Percentiles rank a stretch among this genome's conserved stretches.
Conservation (phyloP, 768 basidiomycete species). For the Mycena alexandri region DNA sequence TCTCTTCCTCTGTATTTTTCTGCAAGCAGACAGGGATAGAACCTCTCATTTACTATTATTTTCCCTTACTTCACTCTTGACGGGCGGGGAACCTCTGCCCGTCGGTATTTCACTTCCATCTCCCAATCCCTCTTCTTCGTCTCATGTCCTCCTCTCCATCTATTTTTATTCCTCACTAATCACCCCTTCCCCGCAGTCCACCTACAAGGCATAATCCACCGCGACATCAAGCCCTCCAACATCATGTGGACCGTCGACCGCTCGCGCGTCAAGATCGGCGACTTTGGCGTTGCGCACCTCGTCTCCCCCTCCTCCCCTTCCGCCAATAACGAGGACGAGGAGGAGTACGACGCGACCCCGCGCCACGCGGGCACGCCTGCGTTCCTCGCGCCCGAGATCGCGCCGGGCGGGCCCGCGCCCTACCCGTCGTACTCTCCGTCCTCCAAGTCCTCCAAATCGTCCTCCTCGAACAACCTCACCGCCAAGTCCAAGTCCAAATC, state of each 20-base stretch:
- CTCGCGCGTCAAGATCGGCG: constrained; percentile 93
- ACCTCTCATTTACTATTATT: constrained; percentile 27
- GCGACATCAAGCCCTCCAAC: constrained; percentile 99
- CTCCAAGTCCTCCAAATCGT: neutral
- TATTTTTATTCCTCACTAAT: too few species aligned
- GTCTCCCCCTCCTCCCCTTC: constrained; percentile 75
- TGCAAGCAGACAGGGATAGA: too few species aligned
- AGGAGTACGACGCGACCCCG: constrained; percentile 83
- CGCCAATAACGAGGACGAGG: constrained; percentile 69
- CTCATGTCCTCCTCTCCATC: neutral
- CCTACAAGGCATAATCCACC: constrained; percentile 97
- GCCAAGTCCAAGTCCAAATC: too few species aligned
- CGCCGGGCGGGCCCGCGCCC: constrained; percentile 46
- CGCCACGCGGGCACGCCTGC: constrained; percentile 96
- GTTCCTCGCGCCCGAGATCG: constrained; percentile 96
- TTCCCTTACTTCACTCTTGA: too few species aligned
- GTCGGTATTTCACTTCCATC: too few species aligned
- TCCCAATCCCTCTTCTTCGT: neutral
- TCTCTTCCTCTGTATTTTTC: too few species aligned
- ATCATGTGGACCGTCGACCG: constrained; percentile 91
- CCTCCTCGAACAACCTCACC: too few species aligned
- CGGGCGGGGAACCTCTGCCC: too few species aligned
- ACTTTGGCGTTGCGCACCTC: constrained; percentile 98
- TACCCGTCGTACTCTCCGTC: neutral
- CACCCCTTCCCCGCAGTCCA: constrained; percentile 73